Conservation (phyloP, 495 filamentous ascomycete genomes). For the Neurospora sp. region DNA sequence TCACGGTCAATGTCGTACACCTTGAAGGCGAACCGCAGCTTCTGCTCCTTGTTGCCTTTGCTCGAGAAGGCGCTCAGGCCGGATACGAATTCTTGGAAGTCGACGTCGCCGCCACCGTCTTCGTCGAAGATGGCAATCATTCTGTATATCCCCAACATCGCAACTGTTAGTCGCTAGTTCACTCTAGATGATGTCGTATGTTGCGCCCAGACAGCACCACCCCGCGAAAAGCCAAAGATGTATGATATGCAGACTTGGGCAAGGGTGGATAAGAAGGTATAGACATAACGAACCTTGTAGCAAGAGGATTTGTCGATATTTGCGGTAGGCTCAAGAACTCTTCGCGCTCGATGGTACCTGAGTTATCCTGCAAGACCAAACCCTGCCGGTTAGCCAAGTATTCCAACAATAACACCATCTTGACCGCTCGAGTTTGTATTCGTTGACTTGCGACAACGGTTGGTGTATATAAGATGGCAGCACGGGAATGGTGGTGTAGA, state of each 20-base stretch:
- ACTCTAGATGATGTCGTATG: neutral
- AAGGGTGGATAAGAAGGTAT: neutral
- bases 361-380: conserved; percentile 62
- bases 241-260: neutral
- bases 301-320: conserved; percentile 95
- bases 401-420: neutral
- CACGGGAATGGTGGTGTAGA: neutral
- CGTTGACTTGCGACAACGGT: neutral
- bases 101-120: conserved; percentile 93
- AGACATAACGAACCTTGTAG: conserved; percentile 56
- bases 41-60: conserved; percentile 99
- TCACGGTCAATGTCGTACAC: conserved; percentile 99
- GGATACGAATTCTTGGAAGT: conserved; percentile 98
- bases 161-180: neutral
- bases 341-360: conserved; percentile 95
- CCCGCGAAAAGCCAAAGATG: neutral
- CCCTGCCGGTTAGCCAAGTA: neutral
- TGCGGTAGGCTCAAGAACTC: conserved; percentile 96
- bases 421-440: neutral
- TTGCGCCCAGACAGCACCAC: neutral
- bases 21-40: conserved; percentile 95
- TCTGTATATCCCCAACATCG: conserved; percentile 27
- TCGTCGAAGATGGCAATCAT: conserved; percentile 99
- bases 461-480: neutral
- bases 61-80: conserved; percentile 90